Base-by-base conservation (phyloP, 2,329 filamentous ascomycete genomes). In the Diaporthe sp. region DNA sequence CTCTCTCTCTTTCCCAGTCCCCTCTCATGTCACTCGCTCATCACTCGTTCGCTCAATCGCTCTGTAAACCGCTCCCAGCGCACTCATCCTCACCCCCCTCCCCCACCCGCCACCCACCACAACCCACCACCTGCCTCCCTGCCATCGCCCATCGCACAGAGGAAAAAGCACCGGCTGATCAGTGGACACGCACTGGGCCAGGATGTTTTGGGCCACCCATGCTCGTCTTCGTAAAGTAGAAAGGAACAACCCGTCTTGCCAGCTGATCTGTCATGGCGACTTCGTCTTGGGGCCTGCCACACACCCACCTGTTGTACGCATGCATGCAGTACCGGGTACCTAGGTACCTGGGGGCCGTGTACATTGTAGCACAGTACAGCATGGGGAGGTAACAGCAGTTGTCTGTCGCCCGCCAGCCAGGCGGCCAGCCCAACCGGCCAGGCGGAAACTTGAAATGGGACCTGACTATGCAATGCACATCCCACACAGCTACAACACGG, bases 361-460 rank as follows among this genome's bases (percentile, higher is more conserved):
- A 68, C 42, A 37, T 51, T 51, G 42, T 31, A 39, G 28, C 44
- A 53, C 65, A 39, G 65, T 53, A 51, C 65, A 22, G 65, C 46
- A 53, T n/a, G 19, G 28, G 28, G 46, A 68, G 46, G 31, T 37
- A 37, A 53, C 46, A 19, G 62, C 17, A n/a, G 28, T 10, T 19
- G 62, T 25, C 65, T 39, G 65, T 53, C 62, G 31, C 65, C 49
- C 49, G 31, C 44, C 46, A n/a, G 44, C 58, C 58, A 12, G 31
- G 46, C 62, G 12, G 46, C 58, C 59, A 17, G 44, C 62, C 62
- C 31, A 69, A 69, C 65, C 65, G 65, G 49, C 65, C 65, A 69
- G 65, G 49, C 65, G 65, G 65, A 55, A 69, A 69, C 46, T 69
- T 69, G 65, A 69, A 69, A 42, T 55, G 65, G 65, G 65, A 69